phyloP scores from a whole-genome alignment of 257 asterid species.

The Solanum commersonii region DNA sequence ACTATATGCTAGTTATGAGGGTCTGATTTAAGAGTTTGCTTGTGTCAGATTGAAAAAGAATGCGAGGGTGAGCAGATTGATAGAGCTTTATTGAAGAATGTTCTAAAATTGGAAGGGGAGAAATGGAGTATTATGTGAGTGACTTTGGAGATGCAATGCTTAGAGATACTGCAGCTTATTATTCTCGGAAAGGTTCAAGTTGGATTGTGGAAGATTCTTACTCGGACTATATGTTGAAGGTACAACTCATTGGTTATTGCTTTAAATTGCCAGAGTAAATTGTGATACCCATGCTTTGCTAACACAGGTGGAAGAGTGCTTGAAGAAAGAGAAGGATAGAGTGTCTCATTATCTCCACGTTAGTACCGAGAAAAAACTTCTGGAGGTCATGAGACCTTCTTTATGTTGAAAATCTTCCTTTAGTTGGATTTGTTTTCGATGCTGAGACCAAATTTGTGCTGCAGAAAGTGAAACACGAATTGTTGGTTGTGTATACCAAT shows the following conservation, averaged over 20 bases:
- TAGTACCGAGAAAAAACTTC: slow-evolving; percentile 27
- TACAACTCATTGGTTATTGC: background rate
- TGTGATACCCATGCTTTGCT: background rate
- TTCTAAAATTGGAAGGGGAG: slow-evolving; percentile 25
- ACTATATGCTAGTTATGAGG: background rate
- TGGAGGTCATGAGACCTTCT: slow-evolving; percentile 29
- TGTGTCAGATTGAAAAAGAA: slow-evolving; percentile 29
- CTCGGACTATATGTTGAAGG: slow-evolving; percentile 51
- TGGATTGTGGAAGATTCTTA: slow-evolving; percentile 52
- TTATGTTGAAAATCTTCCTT: background rate
- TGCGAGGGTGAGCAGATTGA: slow-evolving; percentile 28
- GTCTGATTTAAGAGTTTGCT: background rate
- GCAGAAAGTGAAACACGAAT: slow-evolving; percentile 28
- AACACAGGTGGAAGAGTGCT: slow-evolving; percentile 39
- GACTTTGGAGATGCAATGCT: slow-evolving; percentile 38
- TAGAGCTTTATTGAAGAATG: slow-evolving; percentile 35
- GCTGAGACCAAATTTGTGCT: background rate
- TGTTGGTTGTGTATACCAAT: slow-evolving; percentile 19
- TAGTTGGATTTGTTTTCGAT: background rate
- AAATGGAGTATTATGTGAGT: slow-evolving; percentile 13
- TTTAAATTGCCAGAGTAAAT: background rate
- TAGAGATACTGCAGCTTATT: slow-evolving; percentile 30
- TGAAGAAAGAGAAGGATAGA: slow-evolving; percentile 41
- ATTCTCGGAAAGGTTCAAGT: slow-evolving; percentile 42
- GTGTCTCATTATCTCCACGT: slow-evolving; percentile 36